Evolutionary conservation across 495 filamentous ascomycete genomes (phyloP).

Genomic region (Pyrenula aspistea): DNA sequence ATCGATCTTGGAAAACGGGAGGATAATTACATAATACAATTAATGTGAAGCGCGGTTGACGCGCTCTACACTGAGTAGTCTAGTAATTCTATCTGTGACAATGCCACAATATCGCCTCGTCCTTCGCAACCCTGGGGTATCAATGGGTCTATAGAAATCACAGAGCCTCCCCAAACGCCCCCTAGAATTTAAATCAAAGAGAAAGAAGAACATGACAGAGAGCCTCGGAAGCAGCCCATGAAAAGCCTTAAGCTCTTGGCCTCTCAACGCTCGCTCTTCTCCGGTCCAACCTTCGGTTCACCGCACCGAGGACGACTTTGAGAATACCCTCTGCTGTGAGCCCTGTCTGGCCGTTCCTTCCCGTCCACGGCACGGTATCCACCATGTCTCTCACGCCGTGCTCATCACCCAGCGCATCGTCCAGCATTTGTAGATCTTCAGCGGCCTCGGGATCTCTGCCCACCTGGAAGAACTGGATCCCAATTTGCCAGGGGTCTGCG

Average conservation of each 20-base stretch:
- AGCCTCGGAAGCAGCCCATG: background rate
- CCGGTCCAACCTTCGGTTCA: conserved; percentile 51
- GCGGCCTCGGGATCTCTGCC: conserved; percentile 58
- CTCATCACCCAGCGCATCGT: conserved; percentile 55
- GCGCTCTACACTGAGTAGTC: too few relatives aligned
- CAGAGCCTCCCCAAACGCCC: too few relatives aligned
- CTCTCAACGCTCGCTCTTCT: conserved; percentile 4
- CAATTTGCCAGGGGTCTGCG: conserved; percentile 76
- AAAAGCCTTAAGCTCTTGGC: background rate
- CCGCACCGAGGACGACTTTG: conserved; percentile 71
- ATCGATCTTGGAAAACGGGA: too few relatives aligned
- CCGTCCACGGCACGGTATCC: conserved; percentile 74
- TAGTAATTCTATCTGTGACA: too few relatives aligned
- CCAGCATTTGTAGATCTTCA: conserved; percentile 57
- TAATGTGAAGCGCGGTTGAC: too few relatives aligned
- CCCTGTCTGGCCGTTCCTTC: conserved; percentile 17
- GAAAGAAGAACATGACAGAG: too few relatives aligned
- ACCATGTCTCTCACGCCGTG: conserved; percentile 73
- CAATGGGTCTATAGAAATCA: too few relatives aligned
- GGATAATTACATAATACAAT: too few relatives aligned
- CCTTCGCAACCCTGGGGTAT: too few relatives aligned
- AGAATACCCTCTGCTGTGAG: conserved; percentile 60
- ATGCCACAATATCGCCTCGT: too few relatives aligned
- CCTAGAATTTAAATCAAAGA: too few relatives aligned
- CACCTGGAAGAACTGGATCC: conserved; percentile 96